Conservation (phyloP, 2,329 filamentous ascomycete genomes). For the Penicillium thymicola region DNA sequence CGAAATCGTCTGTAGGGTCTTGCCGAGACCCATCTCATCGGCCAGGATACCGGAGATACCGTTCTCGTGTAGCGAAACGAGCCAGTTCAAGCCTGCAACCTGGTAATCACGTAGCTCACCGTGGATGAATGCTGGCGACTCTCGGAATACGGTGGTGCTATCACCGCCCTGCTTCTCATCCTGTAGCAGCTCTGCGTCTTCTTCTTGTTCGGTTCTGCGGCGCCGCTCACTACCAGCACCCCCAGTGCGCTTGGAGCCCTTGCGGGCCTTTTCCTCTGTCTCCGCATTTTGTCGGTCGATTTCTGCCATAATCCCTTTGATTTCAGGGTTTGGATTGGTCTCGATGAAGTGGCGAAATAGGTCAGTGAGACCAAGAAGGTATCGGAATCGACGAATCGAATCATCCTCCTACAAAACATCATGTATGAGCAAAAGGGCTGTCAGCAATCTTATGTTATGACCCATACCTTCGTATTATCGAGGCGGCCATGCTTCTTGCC, state of each 20-base stretch:
- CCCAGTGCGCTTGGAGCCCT: conserved; percentile 73
- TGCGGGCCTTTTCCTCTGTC: conserved; percentile 66
- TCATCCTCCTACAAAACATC: conserved; percentile 71
- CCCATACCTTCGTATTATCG: conserved; percentile 80
- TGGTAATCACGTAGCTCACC: conserved; percentile 96
- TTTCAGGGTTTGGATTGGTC: conserved; percentile 90
- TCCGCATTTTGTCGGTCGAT: conserved; percentile 90
- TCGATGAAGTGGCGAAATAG: conserved; percentile 99
- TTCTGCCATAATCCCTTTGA: conserved; percentile 88
- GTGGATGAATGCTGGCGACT: conserved; percentile 86
- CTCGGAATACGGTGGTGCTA: conserved; percentile 85
- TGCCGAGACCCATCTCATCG: conserved; percentile 98
- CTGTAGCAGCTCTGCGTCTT: conserved; percentile 81
- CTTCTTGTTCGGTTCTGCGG: conserved; percentile 92
- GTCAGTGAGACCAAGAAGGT: conserved; percentile 90
- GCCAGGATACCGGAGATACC: conserved; percentile 97
- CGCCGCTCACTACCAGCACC: conserved; percentile 75
- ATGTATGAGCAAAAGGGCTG: conserved; percentile 11
- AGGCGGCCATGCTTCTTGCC: conserved; percentile 92
- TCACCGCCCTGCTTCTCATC: conserved; percentile 87
- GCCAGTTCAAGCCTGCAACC: conserved; percentile 91
- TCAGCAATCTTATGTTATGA: not conserved
- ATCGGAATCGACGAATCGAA: conserved; percentile 88
- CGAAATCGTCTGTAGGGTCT: conserved; percentile 95
- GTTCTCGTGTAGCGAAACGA: conserved; percentile 96